Evolutionary conservation across 1,284 basidiomycete species (phyloP), one percentile per base, ranked within the genome.

Genomic region (Trichosporon ovoides): DNA sequence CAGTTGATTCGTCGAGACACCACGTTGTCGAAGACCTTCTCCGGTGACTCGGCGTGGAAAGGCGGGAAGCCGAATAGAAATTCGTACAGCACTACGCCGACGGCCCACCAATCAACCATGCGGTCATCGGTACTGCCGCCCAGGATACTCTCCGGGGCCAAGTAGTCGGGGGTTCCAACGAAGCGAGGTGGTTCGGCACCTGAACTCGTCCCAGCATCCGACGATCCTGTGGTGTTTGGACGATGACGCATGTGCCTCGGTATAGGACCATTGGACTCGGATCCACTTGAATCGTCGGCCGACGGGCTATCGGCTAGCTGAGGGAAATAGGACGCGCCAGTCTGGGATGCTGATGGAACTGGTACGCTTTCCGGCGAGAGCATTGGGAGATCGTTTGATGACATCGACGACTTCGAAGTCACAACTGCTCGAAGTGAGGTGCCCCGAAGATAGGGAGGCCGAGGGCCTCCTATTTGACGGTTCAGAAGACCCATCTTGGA

Each of bases 21-120:
- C 69, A 98, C 97, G 74, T 98, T 98, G 79, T 98, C 94, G 70
- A 98, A 98, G 5, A 99, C 94, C 78, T 91, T 91, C 74, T 97
- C 92, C 0, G 95, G 94, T 10, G 89, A 89, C 61, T 96, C 91
- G 50, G 91, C 95, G 69, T 98, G 93, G 84, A 98, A 99, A 0
- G 96, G 96, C 33, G 96, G 96, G 38, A 93, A 85, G 3, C 96
- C 94, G 68, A 95, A 98, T 35, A 98, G 78, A 78, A 99, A 98
- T 80, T 99, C 95, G 78, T 98, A 98, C 28, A 93, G 88, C 69
- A 99, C 96, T 48, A 98, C 93, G 61, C 96, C 96, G 35, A 98
- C 83, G 14, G 96, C 96, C 96, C 96, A 99, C 80, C 96, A 99
- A 80, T 99, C 96, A 62, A 98, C 96, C 14, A 88, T 87, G 40